These are phyloP conservation scores for Phytomonas serpens DNA, from an alignment of 208 protist genomes.

Conservation along the genomic window DNA sequence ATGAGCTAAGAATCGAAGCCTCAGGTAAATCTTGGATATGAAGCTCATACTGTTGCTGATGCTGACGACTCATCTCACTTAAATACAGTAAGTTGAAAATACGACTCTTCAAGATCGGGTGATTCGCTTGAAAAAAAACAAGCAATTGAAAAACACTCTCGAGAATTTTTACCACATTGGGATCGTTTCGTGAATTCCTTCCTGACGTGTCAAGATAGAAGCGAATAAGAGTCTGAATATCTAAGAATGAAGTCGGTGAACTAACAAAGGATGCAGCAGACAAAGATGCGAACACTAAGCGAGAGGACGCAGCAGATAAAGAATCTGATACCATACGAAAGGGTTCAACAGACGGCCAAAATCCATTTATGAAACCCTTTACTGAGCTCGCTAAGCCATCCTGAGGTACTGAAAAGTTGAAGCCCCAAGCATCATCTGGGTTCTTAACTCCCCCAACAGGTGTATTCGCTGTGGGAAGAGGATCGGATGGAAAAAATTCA, in stretches of 20 bases:
- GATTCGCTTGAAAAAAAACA: constrained; percentile 21
- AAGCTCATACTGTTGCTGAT: not conserved
- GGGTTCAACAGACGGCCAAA: not conserved
- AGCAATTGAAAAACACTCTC: constrained; percentile 26
- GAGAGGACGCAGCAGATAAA: not conserved
- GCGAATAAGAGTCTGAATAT: not conserved
- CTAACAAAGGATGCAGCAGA: not conserved
- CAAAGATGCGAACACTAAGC: not conserved
- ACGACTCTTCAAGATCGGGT: constrained; percentile 19
- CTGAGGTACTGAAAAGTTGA: not conserved
- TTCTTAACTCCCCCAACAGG: not conserved
- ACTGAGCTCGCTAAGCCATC: not conserved
- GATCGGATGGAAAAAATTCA: not conserved
- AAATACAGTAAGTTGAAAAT: not conserved
- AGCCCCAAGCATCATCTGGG: not conserved
- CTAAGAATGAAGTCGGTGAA: not conserved
- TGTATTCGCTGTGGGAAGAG: not conserved
- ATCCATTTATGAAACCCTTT: not conserved
- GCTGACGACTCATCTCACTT: not conserved
- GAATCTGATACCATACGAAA: not conserved
- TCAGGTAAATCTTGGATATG: not conserved
- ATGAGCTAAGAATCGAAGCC: not conserved
- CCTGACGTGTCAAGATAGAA: not conserved
- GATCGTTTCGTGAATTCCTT: constrained; percentile 13
- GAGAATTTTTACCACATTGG: constrained; percentile 26